Percentiles rank a stretch among this genome's conserved stretches.
These are phyloP conservation scores for Ophiocordyceps camponoti-rufipedis DNA, from an alignment of 2,329 filamentous ascomycete genomes.

Conservation along the genomic window DNA sequence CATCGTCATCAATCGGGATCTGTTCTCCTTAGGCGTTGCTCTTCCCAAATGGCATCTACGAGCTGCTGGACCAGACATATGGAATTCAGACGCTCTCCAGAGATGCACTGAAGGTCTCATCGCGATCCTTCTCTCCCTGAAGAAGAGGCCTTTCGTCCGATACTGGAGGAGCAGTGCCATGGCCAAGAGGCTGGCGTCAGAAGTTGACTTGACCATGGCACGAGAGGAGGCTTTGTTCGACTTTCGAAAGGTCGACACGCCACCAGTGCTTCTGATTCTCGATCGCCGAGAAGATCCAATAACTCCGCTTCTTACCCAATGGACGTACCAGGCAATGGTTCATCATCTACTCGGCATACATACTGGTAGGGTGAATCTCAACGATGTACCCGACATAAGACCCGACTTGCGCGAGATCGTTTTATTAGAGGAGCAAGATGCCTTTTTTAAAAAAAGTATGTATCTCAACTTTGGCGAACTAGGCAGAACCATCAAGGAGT, in stretches of 20 bases:
- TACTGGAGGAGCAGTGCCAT: slow-evolving; percentile 83
- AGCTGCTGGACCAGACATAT: slow-evolving; percentile 65
- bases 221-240: slow-evolving; percentile 96
- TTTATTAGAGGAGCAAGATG: slow-evolving; percentile 88
- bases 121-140: slow-evolving; percentile 69
- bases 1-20: slow-evolving; percentile 82
- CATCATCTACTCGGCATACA: slow-evolving; percentile 87
- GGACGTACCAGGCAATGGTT: slow-evolving; percentile 99
- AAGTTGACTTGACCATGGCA: slow-evolving; percentile 80
- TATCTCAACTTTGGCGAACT: slow-evolving; percentile 94
- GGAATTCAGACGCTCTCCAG: slow-evolving; percentile 80
- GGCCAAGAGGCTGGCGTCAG: slow-evolving; percentile 82
- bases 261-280: slow-evolving; percentile 76
- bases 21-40: slow-evolving; percentile 63
- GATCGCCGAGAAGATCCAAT: slow-evolving; percentile 90
- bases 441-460: slow-evolving; percentile 99
- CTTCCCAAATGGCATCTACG: slow-evolving; percentile 63
- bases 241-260: slow-evolving; percentile 86
- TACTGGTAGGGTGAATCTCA: slow-evolving; percentile 85
- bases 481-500: slow-evolving; percentile 92
- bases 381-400: slow-evolving; percentile 64
- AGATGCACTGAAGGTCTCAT: slow-evolving; percentile 75
- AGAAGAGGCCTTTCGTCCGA: slow-evolving; percentile 90
- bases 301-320: slow-evolving; percentile 85
- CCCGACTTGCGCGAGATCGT: slow-evolving; percentile 89